These are phyloP conservation scores for Peronospora farinosa DNA, from an alignment of 352 stramenopile species.

Conservation along the genomic window DNA sequence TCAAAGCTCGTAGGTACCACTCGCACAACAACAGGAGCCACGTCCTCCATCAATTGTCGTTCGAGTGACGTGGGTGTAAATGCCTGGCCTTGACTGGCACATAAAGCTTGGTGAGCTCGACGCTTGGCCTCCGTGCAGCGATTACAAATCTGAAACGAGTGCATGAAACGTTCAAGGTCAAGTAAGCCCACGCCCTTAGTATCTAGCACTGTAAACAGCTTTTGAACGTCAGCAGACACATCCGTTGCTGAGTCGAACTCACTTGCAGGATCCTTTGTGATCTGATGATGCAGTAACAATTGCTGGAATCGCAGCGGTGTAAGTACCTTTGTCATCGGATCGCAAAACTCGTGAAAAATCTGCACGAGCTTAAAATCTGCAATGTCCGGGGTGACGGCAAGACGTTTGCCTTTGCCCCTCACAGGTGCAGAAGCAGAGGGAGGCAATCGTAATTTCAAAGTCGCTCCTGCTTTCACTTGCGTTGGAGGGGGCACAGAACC, in stretches of 20 bases:
- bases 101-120: slow-evolving; percentile 48
- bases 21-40: slow-evolving; percentile 67
- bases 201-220: slow-evolving; percentile 54
- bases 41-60: slow-evolving; percentile 68
- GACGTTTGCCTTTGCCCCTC: slow-evolving; percentile 35
- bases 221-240: slow-evolving; percentile 38
- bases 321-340: slow-evolving; percentile 50
- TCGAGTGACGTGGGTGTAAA: slow-evolving; percentile 49
- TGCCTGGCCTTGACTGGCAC: slow-evolving; percentile 44
- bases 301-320: slow-evolving; percentile 53
- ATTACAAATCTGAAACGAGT: slow-evolving; percentile 84
- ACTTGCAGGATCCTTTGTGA: slow-evolving; percentile 43
- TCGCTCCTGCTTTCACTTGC: slow-evolving; percentile 23
- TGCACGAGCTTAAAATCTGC: slow-evolving; percentile 82
- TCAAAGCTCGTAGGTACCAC: slow-evolving; percentile 64
- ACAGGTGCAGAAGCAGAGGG: too few species aligned
- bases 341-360: slow-evolving; percentile 79
- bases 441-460: slow-evolving; percentile 44
- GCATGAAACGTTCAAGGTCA: slow-evolving; percentile 73
- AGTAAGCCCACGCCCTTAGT: slow-evolving; percentile 36
- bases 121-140: slow-evolving; percentile 75
- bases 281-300: slow-evolving; percentile 54
- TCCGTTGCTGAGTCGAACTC: slow-evolving; percentile 8
- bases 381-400: slow-evolving; percentile 70
- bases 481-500: slow-evolving; percentile 23